Base-by-base conservation (phyloP, 2,329 filamentous ascomycete genomes). In the Monosporascus sp. region DNA sequence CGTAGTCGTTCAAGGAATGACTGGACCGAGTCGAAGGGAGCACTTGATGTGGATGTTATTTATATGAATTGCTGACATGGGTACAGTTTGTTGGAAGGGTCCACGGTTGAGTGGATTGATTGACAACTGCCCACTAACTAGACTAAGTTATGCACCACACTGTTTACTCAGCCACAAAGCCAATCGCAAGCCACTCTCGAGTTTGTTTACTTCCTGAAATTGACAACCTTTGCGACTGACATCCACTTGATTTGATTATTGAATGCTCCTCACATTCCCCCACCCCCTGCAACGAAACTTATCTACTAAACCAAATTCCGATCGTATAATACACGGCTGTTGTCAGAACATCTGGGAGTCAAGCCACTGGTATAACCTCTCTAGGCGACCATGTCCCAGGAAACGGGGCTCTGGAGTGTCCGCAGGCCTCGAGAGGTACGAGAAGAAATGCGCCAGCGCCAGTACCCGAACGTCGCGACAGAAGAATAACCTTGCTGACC, bases 401-500 rank as follows among this genome's bases (percentile, higher is more conserved):
- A 95, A 66, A 84, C 85, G 57, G 89, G 88, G 67, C 78, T 94
- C 68, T 97, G 93, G 81, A 96, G 91, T 68, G 90, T 95, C 70
- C 91, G 91, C 73, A 87, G 92, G 67, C 88, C 89, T 63, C 85
- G 93, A 80, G 92, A 97, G 81, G 91, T 95, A 79, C 70, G 82
- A 71, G 59, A 49, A 24, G 45, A 50, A 51, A 51, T 53, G 52
- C 56, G 54, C 50, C 51, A 28, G 37, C 35, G 51, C 38, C 52
- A 54, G 18, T 44, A 46, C 50, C 51, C 22, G 35, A 48, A 40
- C 37, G 49, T 51, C 47, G 43, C 15, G 35, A 55, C 48, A 49
- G 58, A 50, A 56, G 46, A 26, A 50, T 55, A 58, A 41, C 52
- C 51, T 58, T 48, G 48, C 17, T 50, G 51, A 51, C 54, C 54